Evolutionary conservation across 495 filamentous ascomycete species (phyloP), one percentile per base, ranked within the genome.

Genomic region (Penicillium silybi): DNA sequence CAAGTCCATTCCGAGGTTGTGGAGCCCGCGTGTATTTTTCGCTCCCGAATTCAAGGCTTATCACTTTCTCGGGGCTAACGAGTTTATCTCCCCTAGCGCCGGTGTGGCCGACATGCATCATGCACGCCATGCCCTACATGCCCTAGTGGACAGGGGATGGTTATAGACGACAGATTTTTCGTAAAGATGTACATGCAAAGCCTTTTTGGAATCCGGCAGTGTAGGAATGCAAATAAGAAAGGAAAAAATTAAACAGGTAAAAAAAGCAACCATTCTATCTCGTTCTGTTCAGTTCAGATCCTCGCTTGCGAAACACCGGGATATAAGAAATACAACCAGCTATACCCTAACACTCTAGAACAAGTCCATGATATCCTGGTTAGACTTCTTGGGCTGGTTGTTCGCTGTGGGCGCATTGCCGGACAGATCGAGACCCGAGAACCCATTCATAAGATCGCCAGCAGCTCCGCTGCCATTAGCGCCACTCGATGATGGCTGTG

Each of bases 281-380:
- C 54, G 44, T 54, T 58, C 63, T 57, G 57, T 53, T 56, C 57
- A 57, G 57, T 53, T 56, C 57, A 57, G 48, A 64, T 51, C 43
- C 54, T 59, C 61, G 57, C 63, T 64, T 63, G 52, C 49, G 51
- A 60, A 63, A 60, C 54, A 65, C 56, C 52, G 35, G 56, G 37
- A 58, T 54, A 59, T 60, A 55, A 63, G 46, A 53, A 54, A 39
- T 16, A 62, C 54, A 54, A 46, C 41, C 54, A 54, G 48, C 50
- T 56, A 53, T 44, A 58, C 51, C 44, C 34, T 20, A 40, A 43
- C 35, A 48, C 41, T 44, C 54, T 83, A 97, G 69, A 96, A 95
- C 66, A 98, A 73, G 18, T 88, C 90, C 68, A 98, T 66, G 48
- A 98, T 79, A 71, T 98, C 93, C 57, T 97, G 90, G 64, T 86